phyloP scores from a whole-genome alignment of 2,329 filamentous ascomycete genomes.

The Thelonectria rubi region DNA sequence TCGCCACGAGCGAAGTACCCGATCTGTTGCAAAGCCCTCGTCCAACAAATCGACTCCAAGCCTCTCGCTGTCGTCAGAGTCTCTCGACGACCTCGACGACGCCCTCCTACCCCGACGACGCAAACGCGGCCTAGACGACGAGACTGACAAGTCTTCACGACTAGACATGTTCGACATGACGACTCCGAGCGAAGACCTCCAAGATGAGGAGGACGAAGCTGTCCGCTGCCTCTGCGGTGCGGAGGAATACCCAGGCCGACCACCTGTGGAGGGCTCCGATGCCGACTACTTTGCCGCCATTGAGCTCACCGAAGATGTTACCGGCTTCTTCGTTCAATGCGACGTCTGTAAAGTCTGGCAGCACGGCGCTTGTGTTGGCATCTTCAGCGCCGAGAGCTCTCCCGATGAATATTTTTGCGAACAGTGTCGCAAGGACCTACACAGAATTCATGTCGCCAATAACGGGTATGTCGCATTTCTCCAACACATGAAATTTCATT shows the following conservation, averaged over 20 bases:
- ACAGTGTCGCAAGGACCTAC: slow-evolving; percentile 88
- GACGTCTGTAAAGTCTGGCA: slow-evolving; percentile 99
- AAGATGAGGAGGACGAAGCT: slow-evolving; percentile 86
- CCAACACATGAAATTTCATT: neutral
- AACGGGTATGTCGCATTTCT: slow-evolving; percentile 76
- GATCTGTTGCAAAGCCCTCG: slow-evolving; percentile 75
- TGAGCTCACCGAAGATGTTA: slow-evolving; percentile 82
- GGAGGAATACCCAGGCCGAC: slow-evolving; percentile 91
- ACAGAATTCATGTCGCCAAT: slow-evolving; percentile 80
- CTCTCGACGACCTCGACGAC: slow-evolving; percentile 73
- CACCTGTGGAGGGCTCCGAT: slow-evolving; percentile 69
- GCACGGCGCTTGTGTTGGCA: slow-evolving; percentile 96
- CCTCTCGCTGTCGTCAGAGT: slow-evolving; percentile 75
- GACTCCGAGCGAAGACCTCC: slow-evolving; percentile 75
- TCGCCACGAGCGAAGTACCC: slow-evolving; percentile 77
- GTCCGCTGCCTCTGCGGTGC: slow-evolving; percentile 95
- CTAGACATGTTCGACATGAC: slow-evolving; percentile 60
- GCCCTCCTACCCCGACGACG: slow-evolving; percentile 79
- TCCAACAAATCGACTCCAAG: slow-evolving; percentile 82
- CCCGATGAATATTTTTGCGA: slow-evolving; percentile 99
- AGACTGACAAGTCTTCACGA: slow-evolving; percentile 56
- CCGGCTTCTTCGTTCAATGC: slow-evolving; percentile 97
- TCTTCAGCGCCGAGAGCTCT: slow-evolving; percentile 91
- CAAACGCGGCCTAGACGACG: slow-evolving; percentile 77
- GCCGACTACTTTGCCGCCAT: slow-evolving; percentile 66